phyloP scores from a whole-genome alignment of 352 stramenopile genomes.

The Globisporangium paddicum region DNA sequence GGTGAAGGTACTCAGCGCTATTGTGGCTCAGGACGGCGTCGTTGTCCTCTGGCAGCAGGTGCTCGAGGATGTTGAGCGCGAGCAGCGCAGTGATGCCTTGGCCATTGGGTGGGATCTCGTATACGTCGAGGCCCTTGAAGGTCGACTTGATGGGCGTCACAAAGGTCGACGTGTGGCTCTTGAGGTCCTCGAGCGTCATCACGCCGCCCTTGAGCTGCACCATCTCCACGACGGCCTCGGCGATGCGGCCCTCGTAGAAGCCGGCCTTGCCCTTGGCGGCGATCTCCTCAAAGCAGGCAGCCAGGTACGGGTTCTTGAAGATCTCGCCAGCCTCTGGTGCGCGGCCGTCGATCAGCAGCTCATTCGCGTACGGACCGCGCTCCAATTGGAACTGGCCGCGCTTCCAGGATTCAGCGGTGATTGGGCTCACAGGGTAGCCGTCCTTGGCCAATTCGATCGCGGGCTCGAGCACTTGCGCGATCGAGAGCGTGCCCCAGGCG shows the following conservation, averaged over 20 bases:
- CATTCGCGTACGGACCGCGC: constrained; percentile 41
- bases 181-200: constrained; percentile 87
- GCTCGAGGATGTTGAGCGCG: constrained; percentile 90
- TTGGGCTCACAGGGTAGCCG: constrained; percentile 90
- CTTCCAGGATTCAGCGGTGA: constrained; percentile 88
- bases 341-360: constrained; percentile 49
- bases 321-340: constrained; percentile 64
- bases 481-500: constrained; percentile 75
- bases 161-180: constrained; percentile 83
- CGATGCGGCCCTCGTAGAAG: constrained; percentile 84
- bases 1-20: constrained; percentile 81
- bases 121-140: constrained; percentile 87
- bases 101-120: constrained; percentile 94
- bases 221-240: constrained; percentile 85
- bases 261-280: constrained; percentile 82
- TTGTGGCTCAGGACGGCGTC: constrained; percentile 27
- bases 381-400: constrained; percentile 61
- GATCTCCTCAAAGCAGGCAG: constrained; percentile 81
- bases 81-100: constrained; percentile 96
- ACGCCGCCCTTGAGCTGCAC: constrained; percentile 55
- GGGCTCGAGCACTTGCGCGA: constrained; percentile 87
- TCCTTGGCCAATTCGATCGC: constrained; percentile 89
- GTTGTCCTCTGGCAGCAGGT: constrained; percentile 40
- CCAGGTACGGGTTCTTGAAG: constrained; percentile 88
- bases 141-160: constrained; percentile 87